Conservation (phyloP, 352 stramenopile species). For the Phytophthora pistaciae region DNA sequence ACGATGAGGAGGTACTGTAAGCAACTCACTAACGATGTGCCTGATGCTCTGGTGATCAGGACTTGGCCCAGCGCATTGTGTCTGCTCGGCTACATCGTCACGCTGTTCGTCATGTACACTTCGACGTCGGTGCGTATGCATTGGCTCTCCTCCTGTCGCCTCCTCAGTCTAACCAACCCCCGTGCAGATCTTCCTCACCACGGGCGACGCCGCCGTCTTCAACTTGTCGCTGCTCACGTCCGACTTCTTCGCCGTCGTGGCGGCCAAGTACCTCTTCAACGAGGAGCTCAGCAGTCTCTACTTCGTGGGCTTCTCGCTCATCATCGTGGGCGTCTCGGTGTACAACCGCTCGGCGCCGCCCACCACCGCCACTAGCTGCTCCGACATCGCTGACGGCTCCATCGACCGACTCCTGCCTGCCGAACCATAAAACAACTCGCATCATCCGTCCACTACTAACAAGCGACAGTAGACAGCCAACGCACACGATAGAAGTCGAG, state of each 20-base stretch:
- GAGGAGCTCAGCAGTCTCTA: conserved; percentile 83
- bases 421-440: conserved; percentile 11
- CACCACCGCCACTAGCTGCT: conserved; percentile 40
- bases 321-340: conserved; percentile 73
- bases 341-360: conserved; percentile 74
- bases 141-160: not conserved
- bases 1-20: not conserved
- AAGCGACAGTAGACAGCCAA: conserved; percentile 8
- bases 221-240: conserved; percentile 97
- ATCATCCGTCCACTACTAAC: not conserved
- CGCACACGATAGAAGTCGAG: conserved; percentile 18
- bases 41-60: conserved; percentile 28
- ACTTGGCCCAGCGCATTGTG: conserved; percentile 64
- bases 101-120: conserved; percentile 93
- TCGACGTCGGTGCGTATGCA: conserved; percentile 79
- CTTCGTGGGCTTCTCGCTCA: conserved; percentile 89
- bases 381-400: conserved; percentile 38
- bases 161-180: conserved; percentile 5
- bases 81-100: conserved; percentile 81
- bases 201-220: conserved; percentile 94
- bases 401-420: conserved; percentile 17
- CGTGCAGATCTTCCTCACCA: conserved; percentile 69
- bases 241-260: conserved; percentile 95
- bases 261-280: conserved; percentile 90
- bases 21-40: conserved; percentile 14